These are phyloP conservation scores for Leptomonas seymouri DNA, from an alignment of 208 protist genomes.

Conservation along the genomic window DNA sequence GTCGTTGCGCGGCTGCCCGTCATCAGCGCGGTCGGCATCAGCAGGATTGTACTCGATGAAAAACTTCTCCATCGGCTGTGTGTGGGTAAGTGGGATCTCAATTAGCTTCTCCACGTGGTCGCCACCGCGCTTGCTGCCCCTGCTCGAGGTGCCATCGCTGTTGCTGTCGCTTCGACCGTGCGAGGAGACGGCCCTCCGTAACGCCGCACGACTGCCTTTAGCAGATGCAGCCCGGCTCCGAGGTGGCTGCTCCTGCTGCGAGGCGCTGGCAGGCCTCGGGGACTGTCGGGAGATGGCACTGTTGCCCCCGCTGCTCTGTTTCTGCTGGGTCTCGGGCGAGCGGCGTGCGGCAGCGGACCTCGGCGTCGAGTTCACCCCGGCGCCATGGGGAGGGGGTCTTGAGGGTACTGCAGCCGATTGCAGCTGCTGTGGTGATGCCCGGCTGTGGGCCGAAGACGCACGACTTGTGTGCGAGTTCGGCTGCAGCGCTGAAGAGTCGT, in stretches of 20 bases:
- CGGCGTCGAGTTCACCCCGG: slow-evolving; percentile 9
- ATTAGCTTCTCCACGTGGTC: slow-evolving; percentile 75
- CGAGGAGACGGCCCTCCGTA: slow-evolving; percentile 16
- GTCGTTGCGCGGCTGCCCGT: slow-evolving; percentile 62
- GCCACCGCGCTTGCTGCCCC: slow-evolving; percentile 18
- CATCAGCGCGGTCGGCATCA: slow-evolving; percentile 35
- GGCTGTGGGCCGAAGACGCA: slow-evolving; percentile 19
- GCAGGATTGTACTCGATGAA: slow-evolving; percentile 67
- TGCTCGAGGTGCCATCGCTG: slow-evolving; percentile 27
- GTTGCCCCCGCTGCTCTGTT: slow-evolving; percentile 10
- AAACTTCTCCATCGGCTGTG: slow-evolving; percentile 77
- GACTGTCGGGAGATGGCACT: slow-evolving; percentile 7
- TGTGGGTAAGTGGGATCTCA: slow-evolving; percentile 44
- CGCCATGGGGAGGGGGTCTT: slow-evolving; percentile 7
- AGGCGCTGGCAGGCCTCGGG: neutral
- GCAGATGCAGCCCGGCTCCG: slow-evolving; percentile 9
- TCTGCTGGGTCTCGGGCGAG: slow-evolving; percentile 2
- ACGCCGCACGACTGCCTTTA: slow-evolving; percentile 14
- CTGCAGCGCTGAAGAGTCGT: slow-evolving; percentile 4
- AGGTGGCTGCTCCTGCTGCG: slow-evolving; percentile 8
- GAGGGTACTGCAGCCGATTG: neutral
- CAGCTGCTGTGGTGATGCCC: no score
- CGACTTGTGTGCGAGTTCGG: slow-evolving; percentile 20
- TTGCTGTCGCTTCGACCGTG: slow-evolving; percentile 23
- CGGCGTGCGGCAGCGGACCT: slow-evolving; percentile 25